These are phyloP conservation scores for Gossypium longicalyx DNA, from an alignment of 345 rosid genomes.

Conservation along the genomic window DNA sequence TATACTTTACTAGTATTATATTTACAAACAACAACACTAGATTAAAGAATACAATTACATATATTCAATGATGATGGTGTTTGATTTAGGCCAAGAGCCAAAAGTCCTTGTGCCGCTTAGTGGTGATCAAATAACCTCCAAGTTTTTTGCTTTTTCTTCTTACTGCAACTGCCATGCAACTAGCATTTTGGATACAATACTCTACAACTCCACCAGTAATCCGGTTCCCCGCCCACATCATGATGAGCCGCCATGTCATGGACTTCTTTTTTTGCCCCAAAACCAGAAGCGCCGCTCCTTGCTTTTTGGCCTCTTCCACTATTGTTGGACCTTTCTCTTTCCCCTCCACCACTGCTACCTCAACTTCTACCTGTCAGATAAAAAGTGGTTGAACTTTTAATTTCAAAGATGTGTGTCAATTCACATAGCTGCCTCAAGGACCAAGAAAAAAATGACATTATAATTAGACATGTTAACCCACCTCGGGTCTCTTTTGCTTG, in stretches of 20 bases:
- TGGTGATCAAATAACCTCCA: conserved; percentile 91
- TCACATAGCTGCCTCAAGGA: neutral
- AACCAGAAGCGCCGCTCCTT: conserved; percentile 56
- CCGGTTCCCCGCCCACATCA: conserved; percentile 68
- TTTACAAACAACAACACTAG: conserved; percentile 12
- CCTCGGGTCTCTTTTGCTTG: conserved; percentile 80
- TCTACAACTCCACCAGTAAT: conserved; percentile 53
- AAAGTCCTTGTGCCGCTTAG: conserved; percentile 91
- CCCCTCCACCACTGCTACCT: conserved; percentile 62
- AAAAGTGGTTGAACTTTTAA: neutral
- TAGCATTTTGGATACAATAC: conserved; percentile 77
- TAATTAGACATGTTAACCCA: conserved; percentile 14
- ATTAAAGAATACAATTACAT: neutral
- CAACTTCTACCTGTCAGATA: conserved; percentile 49
- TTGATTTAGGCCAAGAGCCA: conserved; percentile 74
- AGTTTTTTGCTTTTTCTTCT: conserved; percentile 71
- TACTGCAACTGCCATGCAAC: conserved; percentile 88
- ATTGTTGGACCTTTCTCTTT: conserved; percentile 75
- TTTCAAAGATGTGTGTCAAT: neutral
- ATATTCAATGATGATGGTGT: neutral
- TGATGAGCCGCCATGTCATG: conserved; percentile 68
- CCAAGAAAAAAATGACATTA: neutral
- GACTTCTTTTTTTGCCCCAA: conserved; percentile 72
- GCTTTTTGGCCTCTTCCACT: conserved; percentile 75
- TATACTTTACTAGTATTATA: conserved; percentile 23